A percentile compares a stretch with the other conserved stretches of the same genome.
phyloP scores from a whole-genome alignment of 176 grass and related monocot genomes.

The Cenchrus purpureus region DNA sequence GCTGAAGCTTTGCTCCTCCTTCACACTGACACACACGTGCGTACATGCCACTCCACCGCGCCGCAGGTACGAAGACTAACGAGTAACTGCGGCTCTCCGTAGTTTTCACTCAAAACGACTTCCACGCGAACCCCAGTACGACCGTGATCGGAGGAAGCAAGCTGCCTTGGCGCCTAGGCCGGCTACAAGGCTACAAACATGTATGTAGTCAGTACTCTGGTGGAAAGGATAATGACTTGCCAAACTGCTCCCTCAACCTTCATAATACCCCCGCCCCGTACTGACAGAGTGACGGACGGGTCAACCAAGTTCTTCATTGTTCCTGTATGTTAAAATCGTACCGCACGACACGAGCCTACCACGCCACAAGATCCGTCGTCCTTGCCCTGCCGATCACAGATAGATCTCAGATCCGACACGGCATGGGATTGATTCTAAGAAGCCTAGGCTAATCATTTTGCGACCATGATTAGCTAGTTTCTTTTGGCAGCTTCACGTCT shows the following conservation, averaged over 20 bases:
- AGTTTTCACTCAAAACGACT: too few species aligned
- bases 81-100: too few species aligned
- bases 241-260: too few species aligned
- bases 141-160: too few species aligned
- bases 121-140: too few species aligned
- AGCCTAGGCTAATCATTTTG: not conserved
- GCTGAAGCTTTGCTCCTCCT: not conserved
- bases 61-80: not conserved
- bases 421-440: not conserved
- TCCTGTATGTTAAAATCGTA: not conserved
- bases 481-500: not conserved
- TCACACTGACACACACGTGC: not conserved
- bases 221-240: too few species aligned
- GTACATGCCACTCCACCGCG: not conserved
- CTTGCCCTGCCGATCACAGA: not conserved
- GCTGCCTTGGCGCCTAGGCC: too few species aligned
- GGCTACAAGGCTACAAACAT: too few species aligned
- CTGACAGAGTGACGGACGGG: too few species aligned
- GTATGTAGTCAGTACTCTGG: too few species aligned
- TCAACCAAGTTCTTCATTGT: too few species aligned
- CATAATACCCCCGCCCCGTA: too few species aligned
- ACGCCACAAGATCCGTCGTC: not conserved
- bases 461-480: not conserved
- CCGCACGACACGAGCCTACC: not conserved
- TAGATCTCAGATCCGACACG: conserved; percentile 27